Evolutionary conservation across 805 yeast genomes (phyloP).

Genomic region (Tetrapisispora pingtungensis): DNA sequence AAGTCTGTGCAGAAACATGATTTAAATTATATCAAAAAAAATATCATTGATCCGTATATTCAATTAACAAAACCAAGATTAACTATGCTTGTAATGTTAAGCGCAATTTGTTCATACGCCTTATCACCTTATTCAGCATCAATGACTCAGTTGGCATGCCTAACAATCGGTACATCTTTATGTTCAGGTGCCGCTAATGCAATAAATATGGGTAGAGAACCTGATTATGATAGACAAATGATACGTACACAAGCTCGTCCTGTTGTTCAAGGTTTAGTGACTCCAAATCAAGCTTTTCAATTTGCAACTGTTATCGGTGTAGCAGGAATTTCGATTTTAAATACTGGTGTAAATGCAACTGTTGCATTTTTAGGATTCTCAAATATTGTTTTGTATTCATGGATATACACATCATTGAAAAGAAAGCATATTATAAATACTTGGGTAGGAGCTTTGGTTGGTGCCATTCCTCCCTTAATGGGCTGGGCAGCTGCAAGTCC

Average conservation of each 20-base stretch:
- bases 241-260: slow-evolving; percentile 82
- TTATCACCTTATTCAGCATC: slow-evolving; percentile 78
- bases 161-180: slow-evolving; percentile 77
- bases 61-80: slow-evolving; percentile 86
- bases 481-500: slow-evolving; percentile 96
- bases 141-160: slow-evolving; percentile 53
- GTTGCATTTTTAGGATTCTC: slow-evolving; percentile 74
- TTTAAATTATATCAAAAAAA: slow-evolving; percentile 25
- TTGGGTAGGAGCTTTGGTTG: slow-evolving; percentile 99
- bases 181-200: slow-evolving; percentile 95
- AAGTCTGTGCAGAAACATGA: neutral
- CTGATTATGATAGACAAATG: slow-evolving; percentile 80
- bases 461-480: slow-evolving; percentile 97
- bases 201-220: slow-evolving; percentile 94
- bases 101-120: slow-evolving; percentile 91
- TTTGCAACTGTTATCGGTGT: slow-evolving; percentile 73
- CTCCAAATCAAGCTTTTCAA: slow-evolving; percentile 64
- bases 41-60: slow-evolving; percentile 50
- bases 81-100: slow-evolving; percentile 76
- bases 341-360: slow-evolving; percentile 72
- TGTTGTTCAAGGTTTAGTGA: slow-evolving; percentile 71
- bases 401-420: slow-evolving; percentile 86
- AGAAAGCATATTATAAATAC: slow-evolving; percentile 79
- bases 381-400: slow-evolving; percentile 76
- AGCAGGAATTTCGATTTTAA: slow-evolving; percentile 58